Evolutionary conservation across 2,329 filamentous ascomycete species (phyloP).

Genomic region (Onygena corvina): DNA sequence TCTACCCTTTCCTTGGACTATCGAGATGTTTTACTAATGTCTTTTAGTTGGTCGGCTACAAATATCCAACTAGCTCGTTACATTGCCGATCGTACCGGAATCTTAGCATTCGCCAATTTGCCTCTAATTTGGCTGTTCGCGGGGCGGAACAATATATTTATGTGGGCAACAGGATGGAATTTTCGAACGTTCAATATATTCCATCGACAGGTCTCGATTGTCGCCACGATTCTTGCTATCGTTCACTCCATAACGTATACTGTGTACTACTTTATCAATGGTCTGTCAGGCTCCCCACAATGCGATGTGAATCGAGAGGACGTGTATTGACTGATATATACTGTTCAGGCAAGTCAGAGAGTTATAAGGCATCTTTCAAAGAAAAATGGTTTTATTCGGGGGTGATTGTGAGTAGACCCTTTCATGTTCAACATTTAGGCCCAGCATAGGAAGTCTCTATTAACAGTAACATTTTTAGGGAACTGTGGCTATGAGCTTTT

Average conservation of each 20-base stretch:
- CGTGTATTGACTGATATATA: neutral
- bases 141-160: slow-evolving; percentile 52
- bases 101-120: slow-evolving; percentile 52
- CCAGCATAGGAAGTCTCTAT: neutral
- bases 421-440: neutral
- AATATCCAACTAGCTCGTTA: slow-evolving; percentile 40
- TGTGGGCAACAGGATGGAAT: slow-evolving; percentile 58
- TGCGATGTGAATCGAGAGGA: too few species aligned
- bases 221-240: slow-evolving; percentile 50
- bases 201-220: slow-evolving; percentile 53
- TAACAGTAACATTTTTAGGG: slow-evolving; percentile 15
- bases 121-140: slow-evolving; percentile 56
- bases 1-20: neutral
- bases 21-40: neutral
- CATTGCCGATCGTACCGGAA: slow-evolving; percentile 51
- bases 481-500: slow-evolving; percentile 26
- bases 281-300: too few species aligned
- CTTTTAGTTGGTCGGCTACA: slow-evolving; percentile 10
- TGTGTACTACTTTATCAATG: slow-evolving; percentile 18
- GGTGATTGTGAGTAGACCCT: slow-evolving; percentile 17
- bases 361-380: neutral
- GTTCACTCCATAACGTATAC: slow-evolving; percentile 52
- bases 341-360: neutral
- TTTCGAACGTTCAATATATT: slow-evolving; percentile 56
- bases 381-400: slow-evolving; percentile 18